Conservation (phyloP, 164 flowering plant species). For the Pachysandra terminalis region DNA sequence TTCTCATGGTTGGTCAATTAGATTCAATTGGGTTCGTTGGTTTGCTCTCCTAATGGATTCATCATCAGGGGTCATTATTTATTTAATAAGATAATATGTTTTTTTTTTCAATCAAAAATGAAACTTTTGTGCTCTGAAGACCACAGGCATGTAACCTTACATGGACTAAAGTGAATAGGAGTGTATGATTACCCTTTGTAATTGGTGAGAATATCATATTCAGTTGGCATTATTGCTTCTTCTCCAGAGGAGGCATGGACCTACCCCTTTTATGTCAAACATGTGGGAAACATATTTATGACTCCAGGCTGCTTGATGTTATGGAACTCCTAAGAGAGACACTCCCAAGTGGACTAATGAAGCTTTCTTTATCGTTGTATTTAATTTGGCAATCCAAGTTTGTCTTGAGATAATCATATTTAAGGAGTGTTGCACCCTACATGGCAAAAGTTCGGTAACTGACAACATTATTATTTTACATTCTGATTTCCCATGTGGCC, state of each 20-base stretch:
- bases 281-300: not conserved
- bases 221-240: slow-evolving; percentile 6
- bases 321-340: no score
- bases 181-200: slow-evolving; percentile 5
- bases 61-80: slow-evolving; percentile 6
- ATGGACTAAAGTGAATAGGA: slow-evolving; percentile 5
- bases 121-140: slow-evolving; percentile 8
- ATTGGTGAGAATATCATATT: not conserved
- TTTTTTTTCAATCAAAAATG: slow-evolving; percentile 3
- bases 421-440: no score
- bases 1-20: slow-evolving; percentile 6
- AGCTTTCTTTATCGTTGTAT: no score
- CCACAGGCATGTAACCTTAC: slow-evolving; percentile 7
- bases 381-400: no score
- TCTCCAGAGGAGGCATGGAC: not conserved
- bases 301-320: not conserved
- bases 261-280: not conserved
- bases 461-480: no score
- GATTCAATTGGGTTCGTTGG: slow-evolving; percentile 8
- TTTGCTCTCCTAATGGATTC: slow-evolving; percentile 5
- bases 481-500: no score
- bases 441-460: no score
- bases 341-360: no score
- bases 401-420: no score
- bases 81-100: slow-evolving; percentile 1